Base-by-base conservation (phyloP, 371 early-diverging fungal genomes). In the Parasitella parasitica region DNA sequence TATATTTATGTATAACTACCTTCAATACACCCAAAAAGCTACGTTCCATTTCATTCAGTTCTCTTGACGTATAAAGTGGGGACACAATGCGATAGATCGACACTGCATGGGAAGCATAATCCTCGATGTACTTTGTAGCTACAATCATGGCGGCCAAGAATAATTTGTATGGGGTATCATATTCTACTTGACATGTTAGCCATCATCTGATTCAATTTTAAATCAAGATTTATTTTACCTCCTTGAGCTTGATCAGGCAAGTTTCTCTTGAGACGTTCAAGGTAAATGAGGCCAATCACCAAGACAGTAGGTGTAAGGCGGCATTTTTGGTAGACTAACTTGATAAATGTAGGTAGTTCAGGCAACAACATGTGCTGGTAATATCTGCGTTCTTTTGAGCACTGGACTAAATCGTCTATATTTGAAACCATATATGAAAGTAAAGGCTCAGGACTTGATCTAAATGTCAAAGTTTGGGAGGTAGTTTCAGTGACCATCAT, bases 111-210 rank as follows among this genome's bases (percentile, higher is more conserved):
- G 71, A 54, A n/a, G 75, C 72, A 61, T 74, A 73, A 54, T 90
- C 89, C 41, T 89, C 86, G 34, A 79, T 73, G 53, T 78, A 88
- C 70, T 86, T 91, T 54, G 87, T 87, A 2, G 90, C 89, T 7
- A 89, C 73, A 59, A 91, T 71, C 57, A 90, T 72, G 16, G 91
- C 86, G 3, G 89, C 88, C 61, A 90, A 61, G 54, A 90, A 90
- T 36, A 91, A 78, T 57, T 87, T 83, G 68, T 89, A 87, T 24
- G 89, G 89, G 9, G 91, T 89, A 59, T 89, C 91, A 36, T 82
- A 83, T 58, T 88, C 86, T 76, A 66, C 4, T 43, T 3, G n/a
- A 26, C 18, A 7, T 6, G 27, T 51, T 41, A 41, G n/a, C 4
- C 0, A 12, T 13, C 13, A 0, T 2, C 13, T 1, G 8, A 8